Evolutionary conservation across 768 basidiomycete species (phyloP), one percentile per base, ranked within the genome.

Genomic region (Hortiboletus campestris): DNA sequence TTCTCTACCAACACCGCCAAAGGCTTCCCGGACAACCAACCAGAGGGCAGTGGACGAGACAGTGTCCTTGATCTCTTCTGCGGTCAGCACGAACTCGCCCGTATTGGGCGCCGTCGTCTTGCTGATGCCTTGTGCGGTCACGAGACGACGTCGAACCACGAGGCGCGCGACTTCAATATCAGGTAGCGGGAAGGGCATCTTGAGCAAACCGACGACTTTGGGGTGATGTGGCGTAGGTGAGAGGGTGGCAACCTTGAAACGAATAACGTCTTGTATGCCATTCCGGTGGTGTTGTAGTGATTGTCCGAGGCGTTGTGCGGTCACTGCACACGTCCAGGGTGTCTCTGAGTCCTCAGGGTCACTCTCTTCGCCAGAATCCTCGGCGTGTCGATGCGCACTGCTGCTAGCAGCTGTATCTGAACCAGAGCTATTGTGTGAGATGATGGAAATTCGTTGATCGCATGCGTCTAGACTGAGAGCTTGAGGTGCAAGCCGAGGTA

Each of bases 311-410:
- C 81, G 74, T 20, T 85, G 81, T 34, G 88, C 75, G 56, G 85
- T 83, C 60, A 94, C 77, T n/a, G 84, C 84, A 66, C 95, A 98
- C 44, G 87, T 85, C 94, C 94, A 98, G 0, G 96, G 94, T 22
- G 93, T 94, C 72, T 98, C 95, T 42, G 91, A 92, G 66, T 98
- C 96, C 67, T 98, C 95, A 0, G 94, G 91, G 60, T 98, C 96
- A 56, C 90, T 93, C 43, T 94, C 93, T 16, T 89, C 86, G 0
- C 79, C 91, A 2, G 81, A 80, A 46, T 85, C 84, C 14, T 70
- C 74, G 25, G 39, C 41, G 10, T 65, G 59, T n/a, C 29, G 58
- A 36, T 67, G 58, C 1, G 55, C 51, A 44, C 60, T 56, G n/a
- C 64, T 66, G 16, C 66, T 73, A 12, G 59, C 67, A 29, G 67